These are phyloP conservation scores for Boletus reticuloceps DNA, from an alignment of 768 basidiomycete species.

Conservation along the genomic window DNA sequence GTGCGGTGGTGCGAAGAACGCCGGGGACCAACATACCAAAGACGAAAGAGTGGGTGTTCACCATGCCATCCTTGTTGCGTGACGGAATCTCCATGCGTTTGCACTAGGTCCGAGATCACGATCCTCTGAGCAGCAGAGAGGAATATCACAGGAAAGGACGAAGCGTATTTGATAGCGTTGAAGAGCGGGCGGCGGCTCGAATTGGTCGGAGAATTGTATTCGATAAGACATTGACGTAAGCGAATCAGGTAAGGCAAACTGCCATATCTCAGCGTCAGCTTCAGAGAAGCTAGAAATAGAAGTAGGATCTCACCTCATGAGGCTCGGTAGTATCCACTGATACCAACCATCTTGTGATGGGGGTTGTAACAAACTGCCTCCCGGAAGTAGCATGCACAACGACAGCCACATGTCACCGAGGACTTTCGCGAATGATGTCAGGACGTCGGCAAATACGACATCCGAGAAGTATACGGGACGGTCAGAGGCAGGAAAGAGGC, in stretches of 20 bases:
- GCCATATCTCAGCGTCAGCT: slow-evolving; percentile 12
- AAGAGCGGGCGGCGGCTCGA: slow-evolving; percentile 70
- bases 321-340: slow-evolving; percentile 74
- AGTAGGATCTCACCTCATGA: slow-evolving; percentile 71
- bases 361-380: slow-evolving; percentile 67
- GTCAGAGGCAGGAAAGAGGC: slow-evolving; percentile 60
- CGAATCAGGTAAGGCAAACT: slow-evolving; percentile 88
- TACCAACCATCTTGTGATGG: slow-evolving; percentile 61
- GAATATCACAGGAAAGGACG: slow-evolving; percentile 94
- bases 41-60: slow-evolving; percentile 74
- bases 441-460: slow-evolving; percentile 90
- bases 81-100: slow-evolving; percentile 44
- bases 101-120: slow-evolving; percentile 57
- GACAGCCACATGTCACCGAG: slow-evolving; percentile 93
- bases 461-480: slow-evolving; percentile 83
- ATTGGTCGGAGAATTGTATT: slow-evolving; percentile 65
- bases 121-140: slow-evolving; percentile 87
- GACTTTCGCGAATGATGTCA: slow-evolving; percentile 97
- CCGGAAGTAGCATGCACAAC: slow-evolving; percentile 79
- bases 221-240: slow-evolving; percentile 90
- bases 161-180: slow-evolving; percentile 96
- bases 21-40: slow-evolving; percentile 61
- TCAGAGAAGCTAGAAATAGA: not conserved
- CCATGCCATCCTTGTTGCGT: slow-evolving; percentile 61
- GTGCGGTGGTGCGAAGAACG: not conserved